Evolutionary conservation across 345 rosid species (phyloP).

Genomic region (Eucalyptus polyanthemos): DNA sequence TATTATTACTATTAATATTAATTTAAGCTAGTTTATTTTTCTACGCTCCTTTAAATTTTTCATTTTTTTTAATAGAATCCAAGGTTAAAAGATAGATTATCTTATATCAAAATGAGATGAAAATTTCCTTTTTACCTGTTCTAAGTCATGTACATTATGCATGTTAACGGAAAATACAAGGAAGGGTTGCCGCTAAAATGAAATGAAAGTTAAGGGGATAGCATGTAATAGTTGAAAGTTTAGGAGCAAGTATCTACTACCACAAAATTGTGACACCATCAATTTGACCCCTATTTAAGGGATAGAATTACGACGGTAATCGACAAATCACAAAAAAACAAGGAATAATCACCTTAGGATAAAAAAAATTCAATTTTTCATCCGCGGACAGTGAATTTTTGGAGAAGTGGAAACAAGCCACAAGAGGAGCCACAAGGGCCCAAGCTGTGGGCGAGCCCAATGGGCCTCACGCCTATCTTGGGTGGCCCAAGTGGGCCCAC

Average conservation of each 20-base stretch:
- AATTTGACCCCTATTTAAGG: too few species aligned
- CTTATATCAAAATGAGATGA: background rate
- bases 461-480: too few species aligned
- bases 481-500: too few species aligned
- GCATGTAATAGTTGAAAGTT: background rate
- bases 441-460: too few species aligned
- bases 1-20: background rate
- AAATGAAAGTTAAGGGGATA: background rate
- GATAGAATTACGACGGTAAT: too few species aligned
- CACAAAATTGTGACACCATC: too few species aligned
- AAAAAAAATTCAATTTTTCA: too few species aligned
- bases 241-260: background rate
- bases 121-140: background rate
- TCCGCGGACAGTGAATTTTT: too few species aligned
- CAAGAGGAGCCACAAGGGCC: too few species aligned
- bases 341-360: too few species aligned
- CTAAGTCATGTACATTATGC: background rate
- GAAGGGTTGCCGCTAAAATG: background rate
- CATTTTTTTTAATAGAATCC: background rate
- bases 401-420: too few species aligned
- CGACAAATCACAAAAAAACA: too few species aligned
- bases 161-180: background rate
- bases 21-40: background rate
- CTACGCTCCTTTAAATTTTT: background rate
- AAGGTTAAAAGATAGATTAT: background rate